Base-by-base conservation (phyloP, 495 filamentous ascomycete species). In the Hypoxylon intermedium region DNA sequence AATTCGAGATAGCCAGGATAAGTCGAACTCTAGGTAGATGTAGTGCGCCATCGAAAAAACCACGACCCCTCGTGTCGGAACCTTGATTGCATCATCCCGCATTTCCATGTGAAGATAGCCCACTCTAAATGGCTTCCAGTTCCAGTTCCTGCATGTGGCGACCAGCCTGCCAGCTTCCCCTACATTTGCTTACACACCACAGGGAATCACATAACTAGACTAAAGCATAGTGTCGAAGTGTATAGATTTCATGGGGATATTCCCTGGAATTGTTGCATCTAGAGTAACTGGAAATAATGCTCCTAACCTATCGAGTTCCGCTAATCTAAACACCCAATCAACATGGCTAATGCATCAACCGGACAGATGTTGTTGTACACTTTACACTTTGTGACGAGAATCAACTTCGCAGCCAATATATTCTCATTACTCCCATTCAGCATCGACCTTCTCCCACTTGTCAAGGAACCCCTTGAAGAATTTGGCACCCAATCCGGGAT, bases 391-490 rank as follows among this genome's bases (percentile, higher is more conserved):
- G 30, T 26, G 18, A 45, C 31, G 41, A 46, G 30, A 19, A 9
- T 19, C 12, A 24, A 46, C 11, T 20, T 26, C 9, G 9, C 15
- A 43, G 12, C 46, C 38, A 12, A 34, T 26, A 34, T 13, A 5
- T 13, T 3, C 60, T 59, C 30, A 78, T 66, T 34, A 81, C 41
- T 77, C 76, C 81, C 96, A 97, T 76, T 96, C 89, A 65, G 75
- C 79, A 74, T 97, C 93, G 18, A 97, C 89, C 65, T 85, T 82
- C 79, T 96, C 93, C 76, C 87, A 97, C 60, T 88, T 74, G 68
- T 96, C 90, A 61, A 93, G 88, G 68, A 97, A 96, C 0, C 89
- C 92, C 79, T 90, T 89, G 71, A 96, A 97, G 47, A 93, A 78
- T 75, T 90, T 85, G 12, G 95, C 86, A 2, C 93, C 94, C 61